Evolutionary conservation across 169 alveolate genomes (phyloP), one percentile per base, ranked within the genome.

Genomic region (Theileria equi): DNA sequence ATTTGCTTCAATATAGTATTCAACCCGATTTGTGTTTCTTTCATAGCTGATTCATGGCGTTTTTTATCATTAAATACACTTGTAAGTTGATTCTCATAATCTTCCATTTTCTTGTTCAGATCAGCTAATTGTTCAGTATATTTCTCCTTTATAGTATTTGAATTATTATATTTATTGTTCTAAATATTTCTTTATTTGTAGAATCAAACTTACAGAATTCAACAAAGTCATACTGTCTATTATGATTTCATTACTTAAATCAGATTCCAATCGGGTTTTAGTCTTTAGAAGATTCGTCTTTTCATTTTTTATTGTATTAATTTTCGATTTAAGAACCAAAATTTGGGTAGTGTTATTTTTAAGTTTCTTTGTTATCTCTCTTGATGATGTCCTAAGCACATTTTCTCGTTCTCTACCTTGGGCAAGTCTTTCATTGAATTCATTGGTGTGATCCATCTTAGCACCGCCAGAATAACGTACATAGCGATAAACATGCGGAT

Each of bases 241-340:
- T 57, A 28, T 35, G 35, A 57, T n/a, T 28, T 73, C 71, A n/a
- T 49, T 49, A 45, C 38, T 34, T 47, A 73, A 52, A 25, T 73
- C 83, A 25, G 83, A 49, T 16, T 73, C 83, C 31, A 64, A n/a
- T 16, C 66, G 71, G 16, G 78, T 73, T 17, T 68, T 54, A 17
- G 47, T 64, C 16, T 60, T 63, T n/a, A 65, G 35, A 1, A 76
- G 28, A 8, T 47, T 4, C n/a, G 73, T 76, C 55, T 76, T 65
- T 10, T 53, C 69, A 0, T 16, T 7, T 6, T 32, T 25, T 7
- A 76, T 26, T 0, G 26, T n/a, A 35, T 55, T 53, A 10, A 61
- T 16, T 53, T 61, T 61, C 16, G 19, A 17, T 32, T 61, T 61
- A 2, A 40, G 19, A 1, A 55, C 17, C 23, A 1, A 2, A 36